These are phyloP conservation scores for Erodium trifolium DNA, from an alignment of 441 rosid genomes.

Conservation along the genomic window DNA sequence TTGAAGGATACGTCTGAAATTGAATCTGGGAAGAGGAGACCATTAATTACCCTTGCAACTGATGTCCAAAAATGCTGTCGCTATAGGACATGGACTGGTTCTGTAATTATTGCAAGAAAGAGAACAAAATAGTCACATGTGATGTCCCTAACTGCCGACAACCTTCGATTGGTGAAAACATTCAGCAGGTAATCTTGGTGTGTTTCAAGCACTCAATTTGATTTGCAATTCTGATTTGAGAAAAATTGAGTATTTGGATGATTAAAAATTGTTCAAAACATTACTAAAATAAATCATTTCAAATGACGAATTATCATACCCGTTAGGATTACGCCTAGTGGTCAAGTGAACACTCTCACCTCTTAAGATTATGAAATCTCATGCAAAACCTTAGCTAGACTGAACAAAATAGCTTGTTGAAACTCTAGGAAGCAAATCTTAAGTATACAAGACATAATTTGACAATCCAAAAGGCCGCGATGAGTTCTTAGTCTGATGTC, in stretches of 20 bases:
- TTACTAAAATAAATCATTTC: not conserved
- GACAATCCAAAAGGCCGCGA: not conserved
- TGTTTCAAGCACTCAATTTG: not conserved
- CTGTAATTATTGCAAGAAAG: not conserved
- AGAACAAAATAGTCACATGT: not conserved
- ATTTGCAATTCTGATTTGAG: not conserved
- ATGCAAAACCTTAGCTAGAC: no score
- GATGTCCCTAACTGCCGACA: not conserved
- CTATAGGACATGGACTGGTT: constrained; percentile 1
- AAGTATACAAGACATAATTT: not conserved
- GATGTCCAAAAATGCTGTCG: not conserved
- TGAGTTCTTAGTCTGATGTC: not conserved
- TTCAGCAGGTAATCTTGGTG: no score
- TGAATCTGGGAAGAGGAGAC: not conserved
- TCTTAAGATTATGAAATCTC: no score
- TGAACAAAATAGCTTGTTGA: not conserved
- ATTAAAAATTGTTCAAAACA: not conserved
- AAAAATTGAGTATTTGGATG: not conserved
- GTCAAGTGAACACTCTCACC: not conserved
- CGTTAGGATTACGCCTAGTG: no score
- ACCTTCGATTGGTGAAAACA: not conserved
- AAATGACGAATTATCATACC: not conserved
- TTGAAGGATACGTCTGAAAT: not conserved
- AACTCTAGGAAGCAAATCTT: not conserved
- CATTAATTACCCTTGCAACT: not conserved